A percentile compares a stretch with the other conserved stretches of the same genome.
Evolutionary conservation across 805 yeast genomes (phyloP).

Genomic region (Grigorovia humatica): DNA sequence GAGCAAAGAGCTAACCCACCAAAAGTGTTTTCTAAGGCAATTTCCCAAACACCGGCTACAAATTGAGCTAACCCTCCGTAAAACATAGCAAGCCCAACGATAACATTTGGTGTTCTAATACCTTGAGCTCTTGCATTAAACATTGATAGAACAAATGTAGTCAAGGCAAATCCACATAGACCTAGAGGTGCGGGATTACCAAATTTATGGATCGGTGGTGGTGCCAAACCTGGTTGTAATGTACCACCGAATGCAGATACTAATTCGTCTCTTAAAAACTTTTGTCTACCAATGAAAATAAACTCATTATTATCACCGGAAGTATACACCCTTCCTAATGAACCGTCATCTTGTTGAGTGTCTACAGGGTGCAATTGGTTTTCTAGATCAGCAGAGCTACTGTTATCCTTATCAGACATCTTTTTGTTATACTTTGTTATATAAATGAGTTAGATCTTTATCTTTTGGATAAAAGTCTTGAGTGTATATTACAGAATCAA

Average conservation of each 20-base stretch:
- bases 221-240: conserved; percentile 55
- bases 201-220: conserved; percentile 47
- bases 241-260: conserved; percentile 74
- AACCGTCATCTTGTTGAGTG: not conserved
- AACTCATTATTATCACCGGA: conserved; percentile 47
- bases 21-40: conserved; percentile 53
- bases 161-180: conserved; percentile 48
- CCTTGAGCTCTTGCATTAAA: conserved; percentile 46
- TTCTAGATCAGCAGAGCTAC: conserved; percentile 8
- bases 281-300: conserved; percentile 61
- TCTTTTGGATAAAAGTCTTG: no score
- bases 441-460: not conserved
- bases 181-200: conserved; percentile 65
- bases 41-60: conserved; percentile 58
- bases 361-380: conserved; percentile 1
- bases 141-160: conserved; percentile 51
- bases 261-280: conserved; percentile 52
- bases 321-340: conserved; percentile 23
- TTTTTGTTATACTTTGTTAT: not conserved
- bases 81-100: conserved; percentile 47
- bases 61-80: conserved; percentile 56
- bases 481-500: no score
- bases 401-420: conserved; percentile 12
- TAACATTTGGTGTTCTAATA: conserved; percentile 40
- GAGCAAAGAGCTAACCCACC: conserved; percentile 56